Base-by-base conservation (phyloP, 441 rosid species). In the Corymbia calophylla region DNA sequence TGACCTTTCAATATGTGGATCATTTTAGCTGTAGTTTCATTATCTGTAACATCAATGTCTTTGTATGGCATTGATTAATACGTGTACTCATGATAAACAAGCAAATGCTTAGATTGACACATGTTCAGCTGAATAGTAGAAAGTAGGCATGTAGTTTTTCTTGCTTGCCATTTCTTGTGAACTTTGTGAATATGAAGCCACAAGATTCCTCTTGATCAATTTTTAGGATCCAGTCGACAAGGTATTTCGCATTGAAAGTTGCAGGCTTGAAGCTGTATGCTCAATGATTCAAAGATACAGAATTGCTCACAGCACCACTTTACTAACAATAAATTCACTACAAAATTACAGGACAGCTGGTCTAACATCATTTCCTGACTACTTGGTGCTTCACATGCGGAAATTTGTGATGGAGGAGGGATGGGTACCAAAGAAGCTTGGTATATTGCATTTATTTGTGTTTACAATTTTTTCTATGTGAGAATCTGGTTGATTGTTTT, bases 361-460 rank as follows among this genome's bases (percentile, higher is more conserved):
- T 58, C 93, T 98, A 86, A 96, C 99, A 90, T 96, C 99, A 87
- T 98, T 98, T 93, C 99, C 99, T 88, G 99, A 96, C 93, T 98
- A 95, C 92, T 92, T 97, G 95, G 99, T 97, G 84, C 93, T 97
- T 96, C 99, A 98, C 94, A 98, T 98, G 99, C 94, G 97, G 87
- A 98, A 96, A 92, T 98, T 98, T 92, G 98, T 98, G 56, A 94
- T 98, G 98, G 99, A 95, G 91, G 99, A 89, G 31, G 99, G 99
- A 90, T 98, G 99, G 99, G 99, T 98, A 91, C 99, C 99, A 27
- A 98, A 97, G 92, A 98, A 97, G 92, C 99, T 98, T 88, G 99
- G 99, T 98, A 93, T 90, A 84, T 68, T 92, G 81, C 89, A 86
- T 86, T 21, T 53, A 21, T 89, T 87, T 23, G 84, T 39, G n/a